These are phyloP conservation scores for Earliella scabrosa DNA, from an alignment of 1,284 basidiomycete genomes.

Conservation along the genomic window DNA sequence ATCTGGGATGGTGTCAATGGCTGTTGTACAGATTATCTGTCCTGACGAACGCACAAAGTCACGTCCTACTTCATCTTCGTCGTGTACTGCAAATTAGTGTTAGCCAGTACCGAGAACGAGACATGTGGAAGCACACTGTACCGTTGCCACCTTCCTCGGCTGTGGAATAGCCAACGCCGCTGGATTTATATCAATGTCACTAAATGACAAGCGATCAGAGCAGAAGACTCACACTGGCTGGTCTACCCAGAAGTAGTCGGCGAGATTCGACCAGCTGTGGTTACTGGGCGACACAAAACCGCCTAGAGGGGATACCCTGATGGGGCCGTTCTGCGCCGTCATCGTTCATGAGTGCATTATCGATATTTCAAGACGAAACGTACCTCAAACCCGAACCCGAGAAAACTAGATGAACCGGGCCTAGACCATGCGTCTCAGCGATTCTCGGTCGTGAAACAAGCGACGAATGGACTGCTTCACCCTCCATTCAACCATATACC, in stretches of 20 bases:
- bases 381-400: constrained; percentile 50
- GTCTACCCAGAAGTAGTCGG: constrained; percentile 73
- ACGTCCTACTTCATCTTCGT: constrained; percentile 66
- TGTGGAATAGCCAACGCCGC: constrained; percentile 66
- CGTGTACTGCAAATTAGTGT: constrained; percentile 47
- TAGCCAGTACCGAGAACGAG: background rate
- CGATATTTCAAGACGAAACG: no score
- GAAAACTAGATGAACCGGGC: constrained; percentile 71
- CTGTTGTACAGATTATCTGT: background rate
- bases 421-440: background rate
- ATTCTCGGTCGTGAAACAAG: no score
- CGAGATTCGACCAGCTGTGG: constrained; percentile 33
- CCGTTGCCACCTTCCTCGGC: constrained; percentile 47
- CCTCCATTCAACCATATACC: constrained; percentile 78
- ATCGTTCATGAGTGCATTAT: no score
- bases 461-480: constrained; percentile 22
- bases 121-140: background rate
- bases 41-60: constrained; percentile 60
- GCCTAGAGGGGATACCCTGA: background rate
- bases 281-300: background rate
- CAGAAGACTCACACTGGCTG: constrained; percentile 55
- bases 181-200: constrained; percentile 30
- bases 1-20: constrained; percentile 12
- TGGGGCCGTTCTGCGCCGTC: background rate
- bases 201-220: background rate